Evolutionary conservation across 192 early-diverging fungal species (phyloP).

Genomic region (Backusella psychrophila): DNA sequence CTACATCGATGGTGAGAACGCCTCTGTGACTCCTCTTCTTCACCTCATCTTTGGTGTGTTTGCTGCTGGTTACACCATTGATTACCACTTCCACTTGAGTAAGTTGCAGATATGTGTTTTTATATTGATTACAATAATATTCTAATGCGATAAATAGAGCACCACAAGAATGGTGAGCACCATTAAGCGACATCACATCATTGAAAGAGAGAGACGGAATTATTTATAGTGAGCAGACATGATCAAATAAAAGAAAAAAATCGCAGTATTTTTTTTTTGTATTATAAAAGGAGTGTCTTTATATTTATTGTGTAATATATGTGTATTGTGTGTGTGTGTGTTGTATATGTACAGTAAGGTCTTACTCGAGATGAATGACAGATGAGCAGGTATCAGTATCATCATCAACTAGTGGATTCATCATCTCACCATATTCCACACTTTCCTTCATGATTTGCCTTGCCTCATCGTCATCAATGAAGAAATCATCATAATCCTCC

Average conservation of each 20-base stretch:
- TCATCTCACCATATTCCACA: conserved; percentile 11
- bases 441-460: conserved; percentile 23
- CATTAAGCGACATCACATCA: conserved; percentile 49
- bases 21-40: conserved; percentile 60
- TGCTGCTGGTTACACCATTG: conserved; percentile 63
- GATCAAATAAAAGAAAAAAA: neutral
- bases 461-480: neutral
- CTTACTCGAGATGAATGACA: no score
- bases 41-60: conserved; percentile 62
- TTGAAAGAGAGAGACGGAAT: neutral
- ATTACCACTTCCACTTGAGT: conserved; percentile 80
- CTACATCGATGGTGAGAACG: conserved; percentile 73
- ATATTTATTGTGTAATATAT: neutral
- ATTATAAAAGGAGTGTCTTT: neutral
- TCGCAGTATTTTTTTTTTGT: neutral
- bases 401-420: conserved; percentile 2
- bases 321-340: neutral
- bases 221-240: neutral
- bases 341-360: neutral
- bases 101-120: conserved; percentile 23
- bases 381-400: neutral
- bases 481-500: conserved; percentile 25
- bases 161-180: conserved; percentile 84
- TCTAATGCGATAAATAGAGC: conserved; percentile 39
- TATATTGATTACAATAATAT: neutral